Conservation (phyloP, 1,139 yeast genomes). For the Tardiomyces blankii region DNA sequence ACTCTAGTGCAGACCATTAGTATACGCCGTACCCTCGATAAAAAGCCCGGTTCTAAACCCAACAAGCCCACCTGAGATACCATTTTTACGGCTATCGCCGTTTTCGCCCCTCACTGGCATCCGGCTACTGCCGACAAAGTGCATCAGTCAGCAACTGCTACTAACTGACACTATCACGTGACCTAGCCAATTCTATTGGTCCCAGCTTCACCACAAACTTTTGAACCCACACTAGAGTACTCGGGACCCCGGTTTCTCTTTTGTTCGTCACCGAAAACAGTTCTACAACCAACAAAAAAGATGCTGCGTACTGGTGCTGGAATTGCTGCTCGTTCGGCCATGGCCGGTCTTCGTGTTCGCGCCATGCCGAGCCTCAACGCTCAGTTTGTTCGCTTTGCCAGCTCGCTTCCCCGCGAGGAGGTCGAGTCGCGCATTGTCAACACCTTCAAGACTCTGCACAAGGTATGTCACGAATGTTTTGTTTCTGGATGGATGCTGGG, state of each 20-base stretch:
- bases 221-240: not conserved
- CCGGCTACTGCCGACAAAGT: not conserved
- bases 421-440: constrained; percentile 69
- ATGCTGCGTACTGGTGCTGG: not conserved
- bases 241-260: too few species aligned
- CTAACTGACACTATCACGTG: not conserved
- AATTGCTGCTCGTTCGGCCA: not conserved
- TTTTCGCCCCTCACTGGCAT: too few species aligned
- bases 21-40: too few species aligned
- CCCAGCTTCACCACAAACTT: not conserved
- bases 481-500: not conserved
- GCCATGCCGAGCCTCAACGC: not conserved
- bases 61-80: too few species aligned
- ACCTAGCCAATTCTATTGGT: not conserved
- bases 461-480: not conserved
- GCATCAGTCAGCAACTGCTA: too few species aligned
- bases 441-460: constrained; percentile 40
- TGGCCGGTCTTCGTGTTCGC: not conserved
- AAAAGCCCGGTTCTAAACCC: too few species aligned
- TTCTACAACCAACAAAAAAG: not conserved
- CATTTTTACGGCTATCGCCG: too few species aligned
- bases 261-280: not conserved
- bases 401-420: constrained; percentile 55
- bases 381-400: constrained; percentile 24
- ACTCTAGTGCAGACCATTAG: too few species aligned